Evolutionary conservation across 768 basidiomycete genomes (phyloP), one percentile per base, ranked within the genome.

Genomic region (Phylloporus scabripes): DNA sequence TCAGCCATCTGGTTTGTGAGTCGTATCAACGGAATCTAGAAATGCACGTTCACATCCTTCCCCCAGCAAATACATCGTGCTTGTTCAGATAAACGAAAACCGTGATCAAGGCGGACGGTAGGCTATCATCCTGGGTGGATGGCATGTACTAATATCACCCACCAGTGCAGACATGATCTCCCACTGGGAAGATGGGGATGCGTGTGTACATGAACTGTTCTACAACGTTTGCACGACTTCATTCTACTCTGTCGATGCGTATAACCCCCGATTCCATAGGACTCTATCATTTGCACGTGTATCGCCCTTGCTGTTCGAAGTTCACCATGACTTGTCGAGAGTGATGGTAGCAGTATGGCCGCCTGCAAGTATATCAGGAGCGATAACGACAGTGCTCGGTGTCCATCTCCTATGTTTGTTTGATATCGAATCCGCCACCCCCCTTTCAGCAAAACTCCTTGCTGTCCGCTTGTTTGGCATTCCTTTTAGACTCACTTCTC

Each of bases 131-230:
- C 21, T 45, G 32, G 20, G 4, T 33, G 24, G 44, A 44, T 36
- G 32, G 42, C 48, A 48, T 51, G 11, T 42, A 48, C 32, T 48
- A 45, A 55, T 26, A 4, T 49, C 41, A 37, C 32, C 42, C 38
- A 5, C 32, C 55, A 91, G 89, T 57, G 87, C 85, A 41, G 87
- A 87, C 65, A 79, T 92, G 70, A 78, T 77, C 42, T 89, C 85
- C 53, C 90, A 92, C 60, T 92, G 89, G 89, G 89, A 92, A 71
- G 89, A 92, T 54, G 78, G 80, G 45, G 90, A 92, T 61, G 72
- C 76, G 44, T 81, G 89, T 50, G 76, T 82, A 36, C 82, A 88
- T 65, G 89, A 92, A 68, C 73, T 92, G 62, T 89, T 78, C 69
- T 74, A 75, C 41, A 92, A 88, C 62, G 89, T 90, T 68, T 54